Evolutionary conservation across 2,329 filamentous ascomycete genomes (phyloP).

Genomic region (Exophiala oligosperma): DNA sequence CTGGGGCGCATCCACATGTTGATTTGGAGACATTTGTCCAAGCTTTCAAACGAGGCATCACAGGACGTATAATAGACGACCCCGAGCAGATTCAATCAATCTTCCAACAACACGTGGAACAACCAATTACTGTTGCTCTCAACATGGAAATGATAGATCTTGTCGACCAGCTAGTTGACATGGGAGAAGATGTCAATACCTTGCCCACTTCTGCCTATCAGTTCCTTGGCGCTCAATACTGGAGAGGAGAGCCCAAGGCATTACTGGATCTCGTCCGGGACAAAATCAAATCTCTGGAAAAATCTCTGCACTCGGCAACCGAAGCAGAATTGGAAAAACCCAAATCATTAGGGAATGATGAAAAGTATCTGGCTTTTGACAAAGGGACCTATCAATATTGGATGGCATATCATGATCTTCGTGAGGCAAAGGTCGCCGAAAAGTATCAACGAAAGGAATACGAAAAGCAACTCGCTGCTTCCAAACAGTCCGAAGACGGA

Average conservation of each 20-base stretch:
- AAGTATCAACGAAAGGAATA: slow-evolving; percentile 34
- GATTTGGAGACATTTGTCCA: slow-evolving; percentile 67
- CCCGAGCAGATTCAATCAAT: slow-evolving; percentile 49
- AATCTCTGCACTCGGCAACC: slow-evolving; percentile 39
- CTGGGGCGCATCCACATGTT: slow-evolving; percentile 61
- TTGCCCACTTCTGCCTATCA: slow-evolving; percentile 46
- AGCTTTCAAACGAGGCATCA: slow-evolving; percentile 48
- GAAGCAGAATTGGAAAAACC: slow-evolving; percentile 8
- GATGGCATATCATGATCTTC: slow-evolving; percentile 45
- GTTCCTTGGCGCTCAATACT: slow-evolving; percentile 11
- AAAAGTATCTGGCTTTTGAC: slow-evolving; percentile 53
- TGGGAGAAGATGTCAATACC: slow-evolving; percentile 66
- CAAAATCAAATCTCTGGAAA: slow-evolving; percentile 52
- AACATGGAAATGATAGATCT: slow-evolving; percentile 49
- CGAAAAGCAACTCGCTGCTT: slow-evolving; percentile 36
- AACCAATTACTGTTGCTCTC: slow-evolving; percentile 67
- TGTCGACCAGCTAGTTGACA: slow-evolving; percentile 60
- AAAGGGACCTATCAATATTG: slow-evolving; percentile 63
- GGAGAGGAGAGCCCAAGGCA: slow-evolving; percentile 35
- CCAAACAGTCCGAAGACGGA: slow-evolving; percentile 28
- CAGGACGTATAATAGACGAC: slow-evolving; percentile 31
- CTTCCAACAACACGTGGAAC: slow-evolving; percentile 54
- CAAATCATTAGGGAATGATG: slow-evolving; percentile 40
- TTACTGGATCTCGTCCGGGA: slow-evolving; percentile 62
- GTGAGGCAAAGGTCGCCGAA: slow-evolving; percentile 34